A percentile compares a stretch with the other conserved stretches of the same genome.
Evolutionary conservation across 495 filamentous ascomycete genomes (phyloP).

Genomic region (Xylaria sp.): DNA sequence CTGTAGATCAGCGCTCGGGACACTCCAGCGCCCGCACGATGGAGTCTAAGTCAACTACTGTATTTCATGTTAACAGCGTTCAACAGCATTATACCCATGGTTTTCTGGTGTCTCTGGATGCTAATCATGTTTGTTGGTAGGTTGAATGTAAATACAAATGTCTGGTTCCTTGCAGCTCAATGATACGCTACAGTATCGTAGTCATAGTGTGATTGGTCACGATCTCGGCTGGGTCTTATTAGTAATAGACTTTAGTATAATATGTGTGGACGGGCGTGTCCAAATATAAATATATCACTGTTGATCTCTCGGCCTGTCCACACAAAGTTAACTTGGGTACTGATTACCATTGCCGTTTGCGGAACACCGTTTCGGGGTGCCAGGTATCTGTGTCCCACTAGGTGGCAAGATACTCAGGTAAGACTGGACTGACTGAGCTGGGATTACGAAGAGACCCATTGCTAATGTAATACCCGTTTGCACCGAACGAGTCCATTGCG

Average conservation of each 20-base stretch:
- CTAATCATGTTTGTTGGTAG: not conserved
- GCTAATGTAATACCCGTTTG: not conserved
- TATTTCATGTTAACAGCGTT: not conserved
- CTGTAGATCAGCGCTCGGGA: not conserved
- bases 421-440: not conserved
- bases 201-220: not conserved
- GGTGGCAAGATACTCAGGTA: not conserved
- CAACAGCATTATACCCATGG: not conserved
- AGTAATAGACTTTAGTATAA: conserved; percentile 1
- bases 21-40: not conserved
- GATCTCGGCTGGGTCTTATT: not conserved
- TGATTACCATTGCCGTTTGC: not conserved
- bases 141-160: not conserved
- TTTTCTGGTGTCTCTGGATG: not conserved
- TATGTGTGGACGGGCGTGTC: not conserved
- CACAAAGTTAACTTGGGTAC: not conserved
- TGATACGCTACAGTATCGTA: not conserved
- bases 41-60: not conserved
- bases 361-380: not conserved
- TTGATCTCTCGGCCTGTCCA: not conserved
- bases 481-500: not conserved
- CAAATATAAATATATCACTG: not conserved
- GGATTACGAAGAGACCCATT: not conserved
- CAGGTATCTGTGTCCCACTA: conserved; percentile 1
- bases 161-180: not conserved